Conservation (phyloP, 129 eudicot species). For the Gnaphalium uliginosum region DNA sequence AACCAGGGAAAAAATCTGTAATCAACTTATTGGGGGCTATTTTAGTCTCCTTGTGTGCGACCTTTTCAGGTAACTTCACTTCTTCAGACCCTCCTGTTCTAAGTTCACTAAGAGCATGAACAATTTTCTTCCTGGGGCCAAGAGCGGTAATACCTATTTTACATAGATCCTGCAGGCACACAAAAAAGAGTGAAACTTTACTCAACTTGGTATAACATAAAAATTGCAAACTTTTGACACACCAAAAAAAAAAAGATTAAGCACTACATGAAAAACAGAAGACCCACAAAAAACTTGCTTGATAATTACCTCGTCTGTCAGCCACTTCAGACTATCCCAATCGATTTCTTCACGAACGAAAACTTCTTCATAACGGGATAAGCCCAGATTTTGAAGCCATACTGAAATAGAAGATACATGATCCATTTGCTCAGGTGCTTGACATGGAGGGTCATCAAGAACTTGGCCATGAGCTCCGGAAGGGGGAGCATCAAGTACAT, state of each 20-base stretch:
- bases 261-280: not conserved
- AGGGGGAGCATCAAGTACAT: conserved; percentile 41
- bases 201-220: not conserved
- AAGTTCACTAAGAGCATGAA: conserved; percentile 65
- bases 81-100: conserved; percentile 31
- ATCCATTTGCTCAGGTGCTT: conserved; percentile 34
- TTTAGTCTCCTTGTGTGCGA: conserved; percentile 40
- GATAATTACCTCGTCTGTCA: conserved; percentile 78
- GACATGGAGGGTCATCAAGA: conserved; percentile 48
- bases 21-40: conserved; percentile 56
- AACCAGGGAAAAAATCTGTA: conserved; percentile 76
- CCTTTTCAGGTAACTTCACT: conserved; percentile 32
- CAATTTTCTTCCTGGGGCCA: conserved; percentile 91
- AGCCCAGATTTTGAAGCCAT: conserved; percentile 79
- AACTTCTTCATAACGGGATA: conserved; percentile 71
- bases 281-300: not conserved
- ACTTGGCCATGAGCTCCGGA: conserved; percentile 49
- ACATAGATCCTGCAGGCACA: conserved; percentile 62
- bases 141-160: conserved; percentile 87
- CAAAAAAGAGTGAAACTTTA: not conserved
- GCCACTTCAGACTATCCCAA: conserved; percentile 74
- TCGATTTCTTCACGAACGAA: conserved; percentile 85
- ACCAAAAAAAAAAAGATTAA: not conserved
- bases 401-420: conserved; percentile 49
- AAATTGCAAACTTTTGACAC: not conserved